Evolutionary conservation across 805 yeast genomes (phyloP), one percentile per base, ranked within the genome.

Genomic region (Hanseniaspora hatyaiensis): DNA sequence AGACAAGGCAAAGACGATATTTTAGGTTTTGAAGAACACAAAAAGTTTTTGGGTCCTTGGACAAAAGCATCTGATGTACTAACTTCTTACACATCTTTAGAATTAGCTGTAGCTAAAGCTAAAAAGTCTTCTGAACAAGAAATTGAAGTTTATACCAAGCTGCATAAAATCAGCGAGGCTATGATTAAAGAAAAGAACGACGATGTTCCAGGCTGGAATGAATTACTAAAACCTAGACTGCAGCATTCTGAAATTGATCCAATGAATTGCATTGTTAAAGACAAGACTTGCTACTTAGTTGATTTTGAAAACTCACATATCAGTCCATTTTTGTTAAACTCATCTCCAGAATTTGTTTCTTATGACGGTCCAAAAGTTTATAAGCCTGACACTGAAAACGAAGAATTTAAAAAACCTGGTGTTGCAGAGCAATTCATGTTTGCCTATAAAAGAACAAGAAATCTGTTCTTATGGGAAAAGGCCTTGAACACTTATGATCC

Each of bases 361-460:
- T 88, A 89, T 67, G 80, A 77, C 40, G 97, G 97, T 6, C 87
- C 87, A 51, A 87, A 87, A 63, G 73, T 92, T 45, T 88, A 78
- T 68, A 74, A 81, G 57, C 66, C 81, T 54, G 74, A 75, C 46
- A 77, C 81, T 48, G 95, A 87, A 50, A 72, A 85, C 52, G 86
- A 82, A 37, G 78, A 76, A 42, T 88, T 69, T 62, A 76, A 75
- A 3, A 66, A 72, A 48, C 66, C 88, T 65, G 75, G 75, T 42
- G 94, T 82, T 34, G 65, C 74, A 37, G 92, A 85, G 54, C 88
- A 88, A 61, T 83, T 82, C 57, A 80, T 80, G 57, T 88, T 82
- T 65, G 84, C 89, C 79, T 80, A 80, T 63, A 78, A 78, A 56
- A 78, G 89, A 64, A 88, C 97, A 4, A 79, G 96, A 70, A 86